A percentile compares a stretch with the other conserved stretches of the same genome.
phyloP scores from a whole-genome alignment of 139 green algal species.

The Dunaliella primolecta region DNA sequence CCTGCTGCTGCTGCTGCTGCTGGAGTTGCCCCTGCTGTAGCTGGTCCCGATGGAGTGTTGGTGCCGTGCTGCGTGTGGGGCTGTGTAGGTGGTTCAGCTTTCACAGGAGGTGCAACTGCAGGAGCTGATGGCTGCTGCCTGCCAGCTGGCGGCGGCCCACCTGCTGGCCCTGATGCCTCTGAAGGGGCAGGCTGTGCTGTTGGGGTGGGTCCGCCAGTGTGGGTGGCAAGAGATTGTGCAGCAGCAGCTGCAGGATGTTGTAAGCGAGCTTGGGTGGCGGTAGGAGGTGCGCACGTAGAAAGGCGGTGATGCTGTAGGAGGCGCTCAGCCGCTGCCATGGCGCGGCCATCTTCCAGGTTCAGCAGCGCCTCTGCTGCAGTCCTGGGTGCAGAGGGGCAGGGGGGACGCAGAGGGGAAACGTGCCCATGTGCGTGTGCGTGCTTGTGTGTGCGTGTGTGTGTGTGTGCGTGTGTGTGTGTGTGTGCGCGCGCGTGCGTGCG shows the following conservation, averaged over 20 bases:
- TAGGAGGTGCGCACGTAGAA: background rate
- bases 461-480: background rate
- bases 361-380: conserved; percentile 41
- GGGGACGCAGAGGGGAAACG: background rate
- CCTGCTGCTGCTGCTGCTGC: background rate
- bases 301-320: conserved; percentile 22
- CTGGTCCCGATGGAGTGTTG: too few relatives aligned
- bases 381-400: conserved; percentile 2
- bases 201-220: too few relatives aligned
- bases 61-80: too few relatives aligned
- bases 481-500: background rate
- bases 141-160: too few relatives aligned
- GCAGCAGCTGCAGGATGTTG: too few relatives aligned
- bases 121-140: too few relatives aligned
- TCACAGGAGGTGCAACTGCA: too few relatives aligned
- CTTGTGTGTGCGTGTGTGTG: background rate
- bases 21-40: conserved; percentile 26
- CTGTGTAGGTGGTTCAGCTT: too few relatives aligned
- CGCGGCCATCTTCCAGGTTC: conserved; percentile 46
- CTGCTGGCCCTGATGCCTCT: too few relatives aligned
- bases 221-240: too few relatives aligned
- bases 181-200: too few relatives aligned
- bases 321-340: conserved; percentile 42
- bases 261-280: too few relatives aligned
- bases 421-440: background rate